Base-by-base conservation (phyloP, 495 filamentous ascomycete genomes). In the Neurospora discreta region DNA sequence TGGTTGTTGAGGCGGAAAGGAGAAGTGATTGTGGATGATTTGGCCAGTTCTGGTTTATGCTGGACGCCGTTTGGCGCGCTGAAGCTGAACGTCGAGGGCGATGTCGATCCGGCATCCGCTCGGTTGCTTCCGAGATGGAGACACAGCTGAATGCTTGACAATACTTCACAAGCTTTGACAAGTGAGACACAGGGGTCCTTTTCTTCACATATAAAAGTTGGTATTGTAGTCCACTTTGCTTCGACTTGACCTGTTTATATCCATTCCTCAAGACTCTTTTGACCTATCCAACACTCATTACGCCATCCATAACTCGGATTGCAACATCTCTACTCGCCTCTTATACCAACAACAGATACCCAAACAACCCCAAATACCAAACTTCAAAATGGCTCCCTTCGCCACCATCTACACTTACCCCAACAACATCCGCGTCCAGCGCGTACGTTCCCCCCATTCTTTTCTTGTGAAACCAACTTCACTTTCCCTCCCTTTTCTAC, bases 361-460 rank as follows among this genome's bases (percentile, higher is more conserved):
- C 15, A 65, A 33, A 33, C 15, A 26, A 46, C 46, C 23, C 30
- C 18, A 60, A 60, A 60, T n/a, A n/a, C n/a, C 52, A 60, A 60
- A 33, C 26, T 1, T 65, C 52, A 69, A 42, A 33, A 89, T 88
- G 86, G 81, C 86, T 77, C 81, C 84, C 70, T 84, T 88, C 78
- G 87, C 85, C 70, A 87, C 82, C 42, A 80, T 89, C 72, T 87
- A 82, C 77, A 77, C 78, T 73, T 83, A 84, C 75, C 77, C 78
- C 13, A 46, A 71, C 75, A 89, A 85, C 80, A 80, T 79, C 69
- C 85, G 87, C 76, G 83, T 85, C 46, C 71, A 78, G 58, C 84
- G 87, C 78, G 86, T 88, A 82, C 6, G 52, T 36, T 6, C 3
- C 4, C 6, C 4, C 2, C 33, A 0, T 36, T 3, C 33, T 5